phyloP scores from a whole-genome alignment of 352 stramenopile species.

The Phytophthora boehmeriae region DNA sequence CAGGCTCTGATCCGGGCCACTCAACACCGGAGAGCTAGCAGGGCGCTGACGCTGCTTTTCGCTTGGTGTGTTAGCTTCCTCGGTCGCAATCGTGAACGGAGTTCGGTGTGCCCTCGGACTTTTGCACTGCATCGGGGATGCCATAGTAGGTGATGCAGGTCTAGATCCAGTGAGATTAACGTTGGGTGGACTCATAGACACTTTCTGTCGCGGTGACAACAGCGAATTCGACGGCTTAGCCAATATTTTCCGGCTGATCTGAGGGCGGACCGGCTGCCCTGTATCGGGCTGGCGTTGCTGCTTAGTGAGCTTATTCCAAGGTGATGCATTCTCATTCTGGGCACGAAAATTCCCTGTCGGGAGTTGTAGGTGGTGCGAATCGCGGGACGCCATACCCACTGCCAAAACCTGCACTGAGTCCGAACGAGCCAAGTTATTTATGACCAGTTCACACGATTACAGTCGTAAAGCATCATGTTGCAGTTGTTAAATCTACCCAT shows the following conservation, averaged over 20 bases:
- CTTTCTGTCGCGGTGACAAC: conserved; percentile 28
- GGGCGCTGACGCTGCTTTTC: conserved; percentile 8
- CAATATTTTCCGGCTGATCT: conserved; percentile 1
- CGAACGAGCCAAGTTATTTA: neutral
- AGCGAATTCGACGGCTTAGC: conserved; percentile 15
- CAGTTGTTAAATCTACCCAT: neutral
- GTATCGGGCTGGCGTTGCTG: conserved; percentile 24
- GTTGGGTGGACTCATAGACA: conserved; percentile 3
- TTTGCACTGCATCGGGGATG: conserved; percentile 31
- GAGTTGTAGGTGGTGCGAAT: conserved; percentile 46
- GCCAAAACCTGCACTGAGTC: neutral
- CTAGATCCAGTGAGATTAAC: neutral
- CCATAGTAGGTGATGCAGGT: conserved; percentile 7
- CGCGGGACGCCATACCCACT: conserved; percentile 7
- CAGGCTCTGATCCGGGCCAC: conserved; percentile 2
- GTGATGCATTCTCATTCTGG: conserved; percentile 29
- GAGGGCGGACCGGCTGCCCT: conserved; percentile 20
- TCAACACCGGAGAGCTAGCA: conserved; percentile 15
- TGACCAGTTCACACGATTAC: neutral
- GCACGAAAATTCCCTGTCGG: conserved; percentile 37
- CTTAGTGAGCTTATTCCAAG: conserved; percentile 44
- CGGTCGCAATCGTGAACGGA: conserved; percentile 5
- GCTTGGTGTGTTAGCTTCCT: neutral
- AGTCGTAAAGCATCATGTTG: neutral
- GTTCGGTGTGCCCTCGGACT: conserved; percentile 14